These are phyloP conservation scores for Alternaria triticina DNA, from an alignment of 2,329 filamentous ascomycete species.

Conservation along the genomic window DNA sequence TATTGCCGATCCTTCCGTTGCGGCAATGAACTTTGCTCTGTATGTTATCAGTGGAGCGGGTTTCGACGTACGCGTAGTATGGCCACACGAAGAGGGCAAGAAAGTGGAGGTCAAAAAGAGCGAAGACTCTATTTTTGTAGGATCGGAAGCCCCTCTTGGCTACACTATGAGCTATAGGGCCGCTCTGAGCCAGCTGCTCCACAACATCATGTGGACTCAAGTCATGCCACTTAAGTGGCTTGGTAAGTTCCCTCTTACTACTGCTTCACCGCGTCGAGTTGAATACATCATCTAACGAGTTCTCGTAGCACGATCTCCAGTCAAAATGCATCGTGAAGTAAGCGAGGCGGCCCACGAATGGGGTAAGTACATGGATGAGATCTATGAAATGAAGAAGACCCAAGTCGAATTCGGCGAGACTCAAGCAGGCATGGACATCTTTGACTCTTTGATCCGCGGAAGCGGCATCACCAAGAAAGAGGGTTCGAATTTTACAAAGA, in stretches of 20 bases:
- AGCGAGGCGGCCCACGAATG: constrained; percentile 67
- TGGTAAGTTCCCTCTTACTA: constrained; percentile 44
- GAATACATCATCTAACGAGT: neutral
- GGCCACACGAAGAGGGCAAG: constrained; percentile 64
- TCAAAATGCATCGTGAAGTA: constrained; percentile 60
- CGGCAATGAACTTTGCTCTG: constrained; percentile 69
- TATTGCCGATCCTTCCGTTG: constrained; percentile 64
- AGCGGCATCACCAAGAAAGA: constrained; percentile 42
- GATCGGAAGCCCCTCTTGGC: constrained; percentile 39
- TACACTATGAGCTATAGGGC: constrained; percentile 68
- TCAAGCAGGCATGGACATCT: constrained; percentile 61
- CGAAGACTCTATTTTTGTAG: constrained; percentile 41
- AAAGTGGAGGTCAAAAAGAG: constrained; percentile 31
- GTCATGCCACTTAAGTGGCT: constrained; percentile 66
- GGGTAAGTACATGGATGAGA: constrained; percentile 71
- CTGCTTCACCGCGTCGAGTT: neutral
- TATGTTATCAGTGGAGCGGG: constrained; percentile 72
- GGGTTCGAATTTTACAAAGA: constrained; percentile 41
- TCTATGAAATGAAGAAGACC: constrained; percentile 67
- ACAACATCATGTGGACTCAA: constrained; percentile 68
- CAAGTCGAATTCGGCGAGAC: constrained; percentile 47
- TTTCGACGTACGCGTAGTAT: constrained; percentile 66
- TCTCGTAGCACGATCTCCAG: constrained; percentile 36
- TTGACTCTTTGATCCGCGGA: constrained; percentile 52
- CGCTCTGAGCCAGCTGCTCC: constrained; percentile 66